These are phyloP conservation scores for Limtongia smithiae DNA, from an alignment of 805 yeast species.

Conservation along the genomic window DNA sequence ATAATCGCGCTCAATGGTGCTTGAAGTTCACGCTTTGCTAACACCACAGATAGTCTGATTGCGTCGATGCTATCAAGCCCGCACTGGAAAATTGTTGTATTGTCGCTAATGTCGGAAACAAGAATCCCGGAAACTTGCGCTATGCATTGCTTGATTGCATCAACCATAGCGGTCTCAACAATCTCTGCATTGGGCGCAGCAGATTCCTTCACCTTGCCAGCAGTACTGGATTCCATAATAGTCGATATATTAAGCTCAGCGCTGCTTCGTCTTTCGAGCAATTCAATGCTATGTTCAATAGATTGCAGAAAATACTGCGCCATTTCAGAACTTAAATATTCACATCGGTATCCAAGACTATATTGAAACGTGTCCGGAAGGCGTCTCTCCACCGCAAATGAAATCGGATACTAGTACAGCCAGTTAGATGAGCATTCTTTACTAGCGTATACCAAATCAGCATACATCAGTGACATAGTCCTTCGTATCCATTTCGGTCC, in stretches of 20 bases:
- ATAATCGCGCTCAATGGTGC: constrained; percentile 19
- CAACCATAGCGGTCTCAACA: no score
- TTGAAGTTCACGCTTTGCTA: constrained; percentile 5
- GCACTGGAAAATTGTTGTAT: constrained; percentile 20
- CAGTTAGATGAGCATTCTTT: no score
- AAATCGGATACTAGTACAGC: constrained; percentile 17
- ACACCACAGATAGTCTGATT: constrained; percentile 22
- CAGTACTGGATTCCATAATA: no score
- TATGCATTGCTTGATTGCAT: constrained; percentile 1
- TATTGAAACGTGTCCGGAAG: neutral
- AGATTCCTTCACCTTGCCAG: no score
- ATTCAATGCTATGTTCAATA: neutral
- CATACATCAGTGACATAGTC: constrained; percentile 11
- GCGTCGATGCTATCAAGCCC: constrained; percentile 33
- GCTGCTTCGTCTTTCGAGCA: neutral
- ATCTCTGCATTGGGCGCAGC: no score
- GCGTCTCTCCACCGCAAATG: constrained; percentile 19
- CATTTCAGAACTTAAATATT: neutral
- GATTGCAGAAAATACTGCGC: constrained; percentile 5
- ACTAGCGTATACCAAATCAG: no score
- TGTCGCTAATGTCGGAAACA: neutral
- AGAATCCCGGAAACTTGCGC: constrained; percentile 8
- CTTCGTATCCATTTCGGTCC: constrained; percentile 3
- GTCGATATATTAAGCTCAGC: no score
- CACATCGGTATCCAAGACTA: constrained; percentile 6